Percentiles rank a stretch among this genome's conserved stretches.
Evolutionary conservation across 345 rosid species (phyloP).

Genomic region (Citrus sinensis): DNA sequence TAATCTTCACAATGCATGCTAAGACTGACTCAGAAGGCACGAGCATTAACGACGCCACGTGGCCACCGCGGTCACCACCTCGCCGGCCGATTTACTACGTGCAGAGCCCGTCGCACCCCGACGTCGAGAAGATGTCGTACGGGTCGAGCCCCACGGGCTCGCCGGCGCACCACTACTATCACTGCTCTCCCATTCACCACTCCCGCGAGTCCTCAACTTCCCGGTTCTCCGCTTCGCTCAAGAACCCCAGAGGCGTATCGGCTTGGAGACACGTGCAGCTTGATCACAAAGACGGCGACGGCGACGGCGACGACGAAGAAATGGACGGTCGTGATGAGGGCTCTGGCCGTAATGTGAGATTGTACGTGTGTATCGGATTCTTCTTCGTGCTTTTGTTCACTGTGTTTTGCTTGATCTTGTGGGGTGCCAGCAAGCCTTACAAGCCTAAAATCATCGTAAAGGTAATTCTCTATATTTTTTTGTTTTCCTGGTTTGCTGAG

Average conservation of each 20-base stretch:
- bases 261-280: slow-evolving; percentile 58
- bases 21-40: slow-evolving; percentile 93
- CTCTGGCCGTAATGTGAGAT: slow-evolving; percentile 38
- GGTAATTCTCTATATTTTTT: slow-evolving; percentile 30
- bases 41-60: slow-evolving; percentile 56
- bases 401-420: slow-evolving; percentile 63
- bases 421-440: slow-evolving; percentile 84
- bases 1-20: slow-evolving; percentile 54
- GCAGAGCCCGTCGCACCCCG: slow-evolving; percentile 95
- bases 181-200: slow-evolving; percentile 90
- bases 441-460: slow-evolving; percentile 60
- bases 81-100: slow-evolving; percentile 83
- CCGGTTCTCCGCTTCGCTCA: slow-evolving; percentile 74
- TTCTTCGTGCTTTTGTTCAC: slow-evolving; percentile 58
- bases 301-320: slow-evolving; percentile 30
- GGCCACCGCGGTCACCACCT: slow-evolving; percentile 60
- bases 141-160: slow-evolving; percentile 83
- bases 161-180: slow-evolving; percentile 77
- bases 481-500: neutral
- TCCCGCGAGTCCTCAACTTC: slow-evolving; percentile 95
- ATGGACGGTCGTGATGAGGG: slow-evolving; percentile 22
- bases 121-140: slow-evolving; percentile 90
- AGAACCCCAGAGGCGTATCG: slow-evolving; percentile 43
- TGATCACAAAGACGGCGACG: slow-evolving; percentile 33
- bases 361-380: slow-evolving; percentile 52